Evolutionary conservation across 2,329 filamentous ascomycete species (phyloP), one percentile per base, ranked within the genome.

Genomic region (Colletotrichum lupini): DNA sequence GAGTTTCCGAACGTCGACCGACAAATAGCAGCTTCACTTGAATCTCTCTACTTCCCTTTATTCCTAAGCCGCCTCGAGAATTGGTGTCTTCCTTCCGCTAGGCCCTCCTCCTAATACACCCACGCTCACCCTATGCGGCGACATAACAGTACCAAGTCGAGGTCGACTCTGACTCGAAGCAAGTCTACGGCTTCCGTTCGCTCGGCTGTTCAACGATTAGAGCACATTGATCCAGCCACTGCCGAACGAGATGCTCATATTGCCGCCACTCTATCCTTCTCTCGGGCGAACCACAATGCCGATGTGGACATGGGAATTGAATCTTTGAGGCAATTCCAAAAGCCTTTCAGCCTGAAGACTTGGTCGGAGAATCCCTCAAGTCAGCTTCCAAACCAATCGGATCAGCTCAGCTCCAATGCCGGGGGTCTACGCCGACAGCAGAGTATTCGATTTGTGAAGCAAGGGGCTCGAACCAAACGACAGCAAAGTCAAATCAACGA

Each of bases 211-310:
- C 81, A 83, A 71, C 72, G 75, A 1, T 80, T 88, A 24, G 84
- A 88, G 62, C 83, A 86, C 63, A 87, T 91, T 57, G 82, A 86
- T 75, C 86, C 87, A 1, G 81, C 80, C 12, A 79, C 82, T 4
- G 88, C 88, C 2, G 86, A 88, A 61, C 84, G 89, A 67, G 89
- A 93, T 79, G 92, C 92, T 8, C 87, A 90, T 52, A 86, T 88
- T 52, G 92, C 92, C 26, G 92, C 92, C 8, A 83, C 85, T 42
- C 83, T 91, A 77, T 92, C 92, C 1, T 93, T 89, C 78, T 80
- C 83, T 7, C 85, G 87, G 72, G 87, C 88, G n/a, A 84, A 84
- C 67, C 83, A 83, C 46, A 82, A 84, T 14, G 82, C 78, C 52
- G 82, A 77, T 69, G 78, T 78, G 32, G 83, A 84, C 61, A 76